Evolutionary conservation across 2,329 filamentous ascomycete species (phyloP).

Genomic region (Amauroascus verrucosus): DNA sequence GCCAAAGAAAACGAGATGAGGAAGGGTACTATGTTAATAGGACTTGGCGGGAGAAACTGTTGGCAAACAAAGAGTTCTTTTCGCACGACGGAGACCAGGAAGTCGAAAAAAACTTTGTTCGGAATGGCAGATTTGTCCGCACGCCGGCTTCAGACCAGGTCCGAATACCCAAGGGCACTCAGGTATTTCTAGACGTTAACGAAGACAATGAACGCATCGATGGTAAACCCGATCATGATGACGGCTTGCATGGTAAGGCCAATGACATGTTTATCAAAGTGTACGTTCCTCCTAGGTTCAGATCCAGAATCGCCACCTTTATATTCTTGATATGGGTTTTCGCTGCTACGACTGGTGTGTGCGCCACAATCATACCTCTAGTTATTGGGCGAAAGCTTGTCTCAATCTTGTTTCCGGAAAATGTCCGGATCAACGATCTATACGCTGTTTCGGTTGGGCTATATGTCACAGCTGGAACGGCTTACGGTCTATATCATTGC

Average conservation of each 20-base stretch:
- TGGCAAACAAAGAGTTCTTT: slow-evolving; percentile 16
- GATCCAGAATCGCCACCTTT: slow-evolving; percentile 68
- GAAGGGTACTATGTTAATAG: slow-evolving; percentile 58
- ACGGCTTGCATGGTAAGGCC: slow-evolving; percentile 51
- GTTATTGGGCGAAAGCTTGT: slow-evolving; percentile 75
- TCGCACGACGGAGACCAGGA: slow-evolving; percentile 32
- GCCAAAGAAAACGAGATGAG: slow-evolving; percentile 68
- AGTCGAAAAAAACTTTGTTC: slow-evolving; percentile 39
- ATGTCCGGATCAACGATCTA: slow-evolving; percentile 78
- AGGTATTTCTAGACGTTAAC: slow-evolving; percentile 69
- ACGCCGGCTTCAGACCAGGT: slow-evolving; percentile 94
- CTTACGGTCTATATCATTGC: slow-evolving; percentile 44
- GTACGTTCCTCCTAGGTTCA: slow-evolving; percentile 78
- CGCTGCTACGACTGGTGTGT: slow-evolving; percentile 75
- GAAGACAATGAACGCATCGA: slow-evolving; percentile 57
- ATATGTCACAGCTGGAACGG: slow-evolving; percentile 61
- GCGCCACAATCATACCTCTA: slow-evolving; percentile 75
- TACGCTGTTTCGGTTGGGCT: slow-evolving; percentile 91
- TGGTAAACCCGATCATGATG: slow-evolving; percentile 43
- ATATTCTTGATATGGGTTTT: slow-evolving; percentile 89
- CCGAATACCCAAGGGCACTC: slow-evolving; percentile 73
- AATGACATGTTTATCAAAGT: slow-evolving; percentile 58
- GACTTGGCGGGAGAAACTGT: slow-evolving; percentile 43
- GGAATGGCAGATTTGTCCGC: slow-evolving; percentile 73
- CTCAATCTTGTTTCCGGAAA: slow-evolving; percentile 57